Evolutionary conservation across 805 yeast genomes (phyloP), one percentile per base, ranked within the genome.

Genomic region (Kodamaea kaohsiungensis): DNA sequence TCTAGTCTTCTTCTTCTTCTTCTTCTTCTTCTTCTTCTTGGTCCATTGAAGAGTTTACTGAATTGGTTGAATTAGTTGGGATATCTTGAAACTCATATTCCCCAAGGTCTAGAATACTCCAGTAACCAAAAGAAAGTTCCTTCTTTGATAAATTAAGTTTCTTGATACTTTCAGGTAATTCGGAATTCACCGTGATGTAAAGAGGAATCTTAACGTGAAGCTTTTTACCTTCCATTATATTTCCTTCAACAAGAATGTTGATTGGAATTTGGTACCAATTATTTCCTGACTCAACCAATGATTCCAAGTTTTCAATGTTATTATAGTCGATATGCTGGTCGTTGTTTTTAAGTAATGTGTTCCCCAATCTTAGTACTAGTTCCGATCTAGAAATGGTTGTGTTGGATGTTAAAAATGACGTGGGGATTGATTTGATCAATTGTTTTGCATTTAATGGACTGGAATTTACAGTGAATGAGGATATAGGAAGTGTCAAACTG

Each of bases 231-330:
- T 33, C 47, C 27, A 27, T 7, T 3, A 25, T 27, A 18, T 37
- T 43, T 38, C 37, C 22, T 22, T 57, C 51, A 35, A 54, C 43
- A 7, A 53, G 46, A 25, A 63, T 46, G 2, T 64, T 57, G 18
- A 75, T 55, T 2, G 78, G 78, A 3, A 73, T 49, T 54, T 65
- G 68, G 37, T 56, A 65, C 79, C 79, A 75, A 55, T 73, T 72
- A 25, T 60, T 57, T 2, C 71, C 70, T 10, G 54, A 25, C 7
- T 66, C 71, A 1, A 61, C 59, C 43, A 63, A 59, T 2, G 61
- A 39, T 27, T 55, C 59, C 46, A 54, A 46, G 22, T 52, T 46
- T n/a, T 54, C 57, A 2, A 51, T 43, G 16, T 43, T 51, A 4
- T 51, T 48, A 19, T 35, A 46, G 25, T 51, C 56, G 4, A 35